phyloP scores from a whole-genome alignment of 805 yeast species.

The Saccharomycodes ludwigii region DNA sequence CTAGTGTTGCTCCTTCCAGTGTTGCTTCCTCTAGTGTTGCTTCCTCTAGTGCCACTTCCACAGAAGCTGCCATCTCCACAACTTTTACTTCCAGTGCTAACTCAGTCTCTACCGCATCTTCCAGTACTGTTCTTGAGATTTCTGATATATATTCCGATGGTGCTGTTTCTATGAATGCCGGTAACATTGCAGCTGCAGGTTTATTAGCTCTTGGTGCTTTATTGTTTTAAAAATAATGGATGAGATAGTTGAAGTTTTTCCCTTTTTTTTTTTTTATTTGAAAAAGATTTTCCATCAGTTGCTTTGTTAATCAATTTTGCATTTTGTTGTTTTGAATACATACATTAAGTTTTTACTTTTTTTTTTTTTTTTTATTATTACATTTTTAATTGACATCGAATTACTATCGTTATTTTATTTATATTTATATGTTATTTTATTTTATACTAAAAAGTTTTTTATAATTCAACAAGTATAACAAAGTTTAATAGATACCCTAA shows the following conservation, averaged over 20 bases:
- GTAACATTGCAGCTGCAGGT: slow-evolving; percentile 5
- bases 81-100: neutral
- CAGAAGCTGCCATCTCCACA: neutral
- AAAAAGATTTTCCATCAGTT: no score
- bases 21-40: neutral
- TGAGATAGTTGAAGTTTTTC: no score
- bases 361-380: no score
- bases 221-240: slow-evolving; percentile 14
- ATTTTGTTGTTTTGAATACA: no score
- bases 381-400: no score
- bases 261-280: no score
- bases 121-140: slow-evolving; percentile 2
- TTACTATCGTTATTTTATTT: no score
- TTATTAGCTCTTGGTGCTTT: slow-evolving; percentile 18
- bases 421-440: no score
- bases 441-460: neutral
- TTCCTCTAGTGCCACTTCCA: neutral
- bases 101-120: neutral
- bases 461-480: slow-evolving; percentile 1
- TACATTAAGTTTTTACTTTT: no score
- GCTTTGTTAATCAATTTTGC: no score
- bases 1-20: neutral
- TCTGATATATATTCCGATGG: slow-evolving; percentile 12
- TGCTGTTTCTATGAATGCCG: slow-evolving; percentile 1
- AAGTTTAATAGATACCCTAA: slow-evolving; percentile 5